Conservation (phyloP, 805 yeast species). For the Maudiozyma turicensis region DNA sequence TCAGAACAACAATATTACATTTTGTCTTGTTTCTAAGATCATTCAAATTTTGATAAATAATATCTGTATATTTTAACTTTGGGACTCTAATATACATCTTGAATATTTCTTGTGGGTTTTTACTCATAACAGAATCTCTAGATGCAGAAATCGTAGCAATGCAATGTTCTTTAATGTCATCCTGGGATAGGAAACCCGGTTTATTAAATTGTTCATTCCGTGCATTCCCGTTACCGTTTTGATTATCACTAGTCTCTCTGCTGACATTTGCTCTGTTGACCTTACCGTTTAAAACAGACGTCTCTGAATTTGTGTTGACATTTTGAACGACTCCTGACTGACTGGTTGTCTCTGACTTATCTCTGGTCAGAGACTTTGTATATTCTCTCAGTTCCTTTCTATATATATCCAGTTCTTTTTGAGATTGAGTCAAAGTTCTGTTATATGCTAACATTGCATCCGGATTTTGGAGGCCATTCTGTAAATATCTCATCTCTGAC, state of each 20-base stretch:
- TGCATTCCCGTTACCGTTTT: too few relatives aligned
- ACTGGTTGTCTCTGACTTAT: not conserved
- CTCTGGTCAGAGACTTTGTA: not conserved
- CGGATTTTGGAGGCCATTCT: not conserved
- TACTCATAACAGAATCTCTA: slow-evolving; percentile 16
- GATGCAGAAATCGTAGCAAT: slow-evolving; percentile 22
- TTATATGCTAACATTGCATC: not conserved
- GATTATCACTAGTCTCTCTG: too few relatives aligned
- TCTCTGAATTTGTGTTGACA: too few relatives aligned
- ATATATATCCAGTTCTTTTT: not conserved
- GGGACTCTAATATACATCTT: slow-evolving; percentile 28
- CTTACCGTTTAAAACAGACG: too few relatives aligned
- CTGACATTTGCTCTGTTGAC: too few relatives aligned
- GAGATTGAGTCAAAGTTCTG: not conserved
- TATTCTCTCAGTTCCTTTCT: not conserved
- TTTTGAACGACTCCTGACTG: too few relatives aligned
- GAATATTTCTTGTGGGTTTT: slow-evolving; percentile 26
- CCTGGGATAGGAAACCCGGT: slow-evolving; percentile 20
- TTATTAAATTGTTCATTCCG: not conserved
- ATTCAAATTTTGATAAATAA: slow-evolving; percentile 21
- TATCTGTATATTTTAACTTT: slow-evolving; percentile 21
- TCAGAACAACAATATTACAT: slow-evolving; percentile 27
- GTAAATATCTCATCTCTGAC: not conserved
- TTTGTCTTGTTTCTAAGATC: slow-evolving; percentile 26
- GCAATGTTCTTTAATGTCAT: slow-evolving; percentile 25